Evolutionary conservation across 2,329 filamentous ascomycete species (phyloP), one percentile per base, ranked within the genome.

Genomic region (Venturia carpophila): DNA sequence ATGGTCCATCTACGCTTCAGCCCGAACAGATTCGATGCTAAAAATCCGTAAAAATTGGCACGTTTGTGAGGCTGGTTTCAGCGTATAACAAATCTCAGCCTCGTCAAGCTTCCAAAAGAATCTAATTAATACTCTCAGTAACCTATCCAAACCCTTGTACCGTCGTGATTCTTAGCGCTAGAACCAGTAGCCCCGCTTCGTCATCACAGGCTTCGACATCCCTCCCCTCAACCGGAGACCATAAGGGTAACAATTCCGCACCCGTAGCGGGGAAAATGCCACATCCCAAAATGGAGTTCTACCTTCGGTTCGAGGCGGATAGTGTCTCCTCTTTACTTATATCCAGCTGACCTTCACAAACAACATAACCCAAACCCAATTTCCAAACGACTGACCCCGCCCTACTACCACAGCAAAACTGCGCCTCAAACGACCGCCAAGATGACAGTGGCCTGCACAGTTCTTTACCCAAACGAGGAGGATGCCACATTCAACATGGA

Each of bases 401-500:
- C 45, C n/a, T 19, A 47, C 19, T 1, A 24, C 19, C 7, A 21
- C n/a, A 47, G n/a, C 45, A 21, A 24, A 21, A 11, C 45, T 34
- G 3, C 27, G 9, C 27, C 21, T 47, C 24, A 15, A 7, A 58
- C 17, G 7, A 43, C 37, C 60, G 60, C 37, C 17, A 61, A 21
- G 3, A 61, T 61, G 60, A 27, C 60, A 61, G 13, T 61, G 19
- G 21, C 37, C 5, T 61, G 60, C n/a, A 61, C 60, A 43, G 60
- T 61, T 13, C 60, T 61, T 1, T 61, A 61, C 21, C 60, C 60
- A 17, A 61, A 61, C 30, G 60, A 61, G 4, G 60, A n/a, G 17
- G 60, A 61, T 45, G 60, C 60, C 34, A 61, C 60, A 42, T 61
- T 61, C 37, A 34, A 61, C n/a, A 27, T 61, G 60, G 42, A 61